A percentile compares a stretch with the other conserved stretches of the same genome.
Evolutionary conservation across 331 rosid genomes (phyloP).

Genomic region (Ulmus americana): DNA sequence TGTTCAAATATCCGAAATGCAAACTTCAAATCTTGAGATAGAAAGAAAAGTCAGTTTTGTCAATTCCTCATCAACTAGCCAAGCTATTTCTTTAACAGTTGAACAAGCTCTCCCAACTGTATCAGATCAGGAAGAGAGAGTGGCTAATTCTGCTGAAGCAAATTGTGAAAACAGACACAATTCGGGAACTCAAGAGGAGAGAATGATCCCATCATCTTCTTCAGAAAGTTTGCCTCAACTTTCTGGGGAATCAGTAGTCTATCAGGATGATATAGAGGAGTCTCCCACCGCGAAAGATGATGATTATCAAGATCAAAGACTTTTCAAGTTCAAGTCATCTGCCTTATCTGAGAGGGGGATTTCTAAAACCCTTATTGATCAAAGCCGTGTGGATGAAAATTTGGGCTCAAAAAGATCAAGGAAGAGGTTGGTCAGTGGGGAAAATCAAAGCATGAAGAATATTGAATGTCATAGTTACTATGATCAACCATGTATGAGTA

Average conservation of each 20-base stretch:
- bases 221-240: constrained; percentile 26
- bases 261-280: constrained; percentile 51
- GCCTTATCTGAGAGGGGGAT: constrained; percentile 16
- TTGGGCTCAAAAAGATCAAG: constrained; percentile 37
- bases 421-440: constrained; percentile 33
- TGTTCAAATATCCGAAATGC: constrained; percentile 26
- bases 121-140: constrained; percentile 10
- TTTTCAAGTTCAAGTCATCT: constrained; percentile 41
- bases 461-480: constrained; percentile 35
- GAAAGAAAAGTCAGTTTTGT: constrained; percentile 18
- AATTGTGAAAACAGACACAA: neutral
- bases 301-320: constrained; percentile 38
- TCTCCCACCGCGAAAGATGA: constrained; percentile 28
- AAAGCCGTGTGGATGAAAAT: constrained; percentile 24
- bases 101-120: constrained; percentile 30
- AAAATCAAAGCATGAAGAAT: constrained; percentile 32
- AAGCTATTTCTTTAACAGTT: constrained; percentile 18
- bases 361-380: constrained; percentile 8
- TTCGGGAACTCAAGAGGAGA: constrained; percentile 2
- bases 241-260: constrained; percentile 27
- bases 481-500: constrained; percentile 26
- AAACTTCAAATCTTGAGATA: constrained; percentile 26
- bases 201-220: constrained; percentile 25
- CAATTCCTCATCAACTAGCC: constrained; percentile 19
- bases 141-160: constrained; percentile 2